phyloP scores from a whole-genome alignment of 331 rosid species.

The Malus hybrid region DNA sequence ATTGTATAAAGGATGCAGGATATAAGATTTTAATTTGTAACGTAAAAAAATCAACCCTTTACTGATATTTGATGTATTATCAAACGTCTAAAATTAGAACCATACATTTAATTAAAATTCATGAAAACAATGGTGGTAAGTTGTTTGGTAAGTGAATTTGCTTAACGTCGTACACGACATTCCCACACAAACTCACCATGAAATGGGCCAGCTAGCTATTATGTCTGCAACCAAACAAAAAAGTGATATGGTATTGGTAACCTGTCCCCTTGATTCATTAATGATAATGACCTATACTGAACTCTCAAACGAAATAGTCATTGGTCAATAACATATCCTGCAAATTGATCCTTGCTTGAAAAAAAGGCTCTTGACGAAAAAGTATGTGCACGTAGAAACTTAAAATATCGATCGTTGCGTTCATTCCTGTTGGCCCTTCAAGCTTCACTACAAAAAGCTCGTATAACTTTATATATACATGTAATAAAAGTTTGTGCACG shows the following conservation, averaged over 20 bases:
- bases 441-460: neutral
- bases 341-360: constrained; percentile 11
- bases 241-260: neutral
- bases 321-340: constrained; percentile 31
- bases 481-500: neutral
- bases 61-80: too few relatives aligned
- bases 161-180: neutral
- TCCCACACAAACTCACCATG: neutral
- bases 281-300: constrained; percentile 1
- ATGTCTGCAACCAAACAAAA: neutral
- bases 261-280: neutral
- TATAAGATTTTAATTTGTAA: too few relatives aligned
- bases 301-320: neutral
- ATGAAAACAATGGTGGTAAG: too few relatives aligned
- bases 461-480: neutral
- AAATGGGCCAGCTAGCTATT: neutral
- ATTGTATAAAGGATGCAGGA: too few relatives aligned
- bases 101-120: too few relatives aligned
- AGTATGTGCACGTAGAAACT: neutral
- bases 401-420: neutral
- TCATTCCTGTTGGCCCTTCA: neutral
- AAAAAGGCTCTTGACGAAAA: neutral
- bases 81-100: too few relatives aligned
- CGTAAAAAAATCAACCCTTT: too few relatives aligned
- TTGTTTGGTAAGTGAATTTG: neutral